Percentiles rank a stretch among this genome's conserved stretches.
phyloP scores from a whole-genome alignment of 768 basidiomycete genomes.

The Rhodotorula graminis region DNA sequence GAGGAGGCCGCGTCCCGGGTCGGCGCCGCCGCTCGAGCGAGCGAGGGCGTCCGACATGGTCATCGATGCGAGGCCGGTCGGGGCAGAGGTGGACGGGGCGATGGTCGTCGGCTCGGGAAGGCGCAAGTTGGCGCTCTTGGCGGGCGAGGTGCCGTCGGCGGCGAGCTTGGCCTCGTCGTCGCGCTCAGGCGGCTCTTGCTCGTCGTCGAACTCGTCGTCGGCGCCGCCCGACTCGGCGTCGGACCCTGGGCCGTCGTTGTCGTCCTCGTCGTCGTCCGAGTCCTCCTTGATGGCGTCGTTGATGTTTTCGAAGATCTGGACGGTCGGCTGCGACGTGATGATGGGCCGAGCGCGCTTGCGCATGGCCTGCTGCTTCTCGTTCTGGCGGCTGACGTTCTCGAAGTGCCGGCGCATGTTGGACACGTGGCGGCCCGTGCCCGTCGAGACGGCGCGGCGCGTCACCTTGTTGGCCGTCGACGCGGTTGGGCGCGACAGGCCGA shows the following conservation, averaged over 20 bases:
- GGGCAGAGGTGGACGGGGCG: background rate
- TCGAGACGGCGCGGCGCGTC: slow-evolving; percentile 19
- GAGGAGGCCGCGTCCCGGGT: background rate
- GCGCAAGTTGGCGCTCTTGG: background rate
- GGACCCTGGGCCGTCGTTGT: background rate
- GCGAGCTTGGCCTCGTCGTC: slow-evolving; percentile 48
- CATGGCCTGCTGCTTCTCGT: slow-evolving; percentile 53
- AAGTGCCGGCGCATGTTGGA: slow-evolving; percentile 62
- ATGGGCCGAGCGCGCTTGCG: slow-evolving; percentile 83
- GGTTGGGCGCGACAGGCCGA: slow-evolving; percentile 22
- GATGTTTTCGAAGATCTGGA: slow-evolving; percentile 63
- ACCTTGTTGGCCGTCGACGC: slow-evolving; percentile 25
- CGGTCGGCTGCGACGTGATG: slow-evolving; percentile 64
- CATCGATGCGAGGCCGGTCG: slow-evolving; percentile 1
- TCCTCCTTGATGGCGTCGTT: slow-evolving; percentile 79
- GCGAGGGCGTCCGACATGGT: slow-evolving; percentile 50
- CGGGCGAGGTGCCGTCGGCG: background rate
- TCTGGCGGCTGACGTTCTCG: slow-evolving; percentile 50
- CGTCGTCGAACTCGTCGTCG: slow-evolving; percentile 59
- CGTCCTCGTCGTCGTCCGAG: slow-evolving; percentile 50
- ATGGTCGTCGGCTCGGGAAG: background rate
- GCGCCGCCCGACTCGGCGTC: slow-evolving; percentile 51
- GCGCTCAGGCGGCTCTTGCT: slow-evolving; percentile 12
- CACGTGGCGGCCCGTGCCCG: slow-evolving; percentile 16
- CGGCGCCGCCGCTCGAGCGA: slow-evolving; percentile 45